Percentiles rank a stretch among this genome's conserved stretches.
These are phyloP conservation scores for Fusarium annulatum DNA, from an alignment of 2,329 filamentous ascomycete genomes.

Conservation along the genomic window DNA sequence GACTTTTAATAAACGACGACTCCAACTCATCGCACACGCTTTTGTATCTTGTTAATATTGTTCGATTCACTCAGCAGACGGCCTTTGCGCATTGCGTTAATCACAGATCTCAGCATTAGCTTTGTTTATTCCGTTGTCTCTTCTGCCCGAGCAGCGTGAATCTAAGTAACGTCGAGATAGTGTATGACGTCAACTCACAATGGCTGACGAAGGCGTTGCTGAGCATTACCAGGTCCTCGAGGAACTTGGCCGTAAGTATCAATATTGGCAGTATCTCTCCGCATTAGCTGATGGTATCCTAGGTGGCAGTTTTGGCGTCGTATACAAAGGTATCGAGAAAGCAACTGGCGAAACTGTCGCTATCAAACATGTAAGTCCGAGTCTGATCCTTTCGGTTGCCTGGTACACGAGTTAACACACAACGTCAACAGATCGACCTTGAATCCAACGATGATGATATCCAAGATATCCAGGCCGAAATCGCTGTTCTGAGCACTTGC, in stretches of 20 bases:
- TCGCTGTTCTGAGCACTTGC: slow-evolving; percentile 93
- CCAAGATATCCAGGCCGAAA: slow-evolving; percentile 97
- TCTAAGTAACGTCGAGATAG: slow-evolving; percentile 22
- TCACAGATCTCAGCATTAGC: slow-evolving; percentile 6
- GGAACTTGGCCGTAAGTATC: slow-evolving; percentile 87
- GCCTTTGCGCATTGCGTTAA: background rate
- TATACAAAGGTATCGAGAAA: slow-evolving; percentile 96
- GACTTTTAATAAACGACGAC: slow-evolving; percentile 36
- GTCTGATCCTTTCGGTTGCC: slow-evolving; percentile 48
- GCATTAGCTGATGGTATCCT: slow-evolving; percentile 26
- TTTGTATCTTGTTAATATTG: slow-evolving; percentile 10
- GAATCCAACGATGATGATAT: slow-evolving; percentile 99
- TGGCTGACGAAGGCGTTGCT: slow-evolving; percentile 76
- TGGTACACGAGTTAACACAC: slow-evolving; percentile 24
- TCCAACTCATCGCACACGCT: slow-evolving; percentile 16
- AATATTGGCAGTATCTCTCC: background rate
- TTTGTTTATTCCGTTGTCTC: slow-evolving; percentile 13
- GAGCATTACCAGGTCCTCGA: slow-evolving; percentile 94
- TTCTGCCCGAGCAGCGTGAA: slow-evolving; percentile 16
- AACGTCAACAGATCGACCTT: slow-evolving; percentile 83
- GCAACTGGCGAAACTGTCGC: slow-evolving; percentile 92
- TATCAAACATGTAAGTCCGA: slow-evolving; percentile 85
- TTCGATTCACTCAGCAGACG: slow-evolving; percentile 4
- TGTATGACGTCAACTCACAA: slow-evolving; percentile 51
- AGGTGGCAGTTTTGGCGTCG: slow-evolving; percentile 96